Base-by-base conservation (phyloP, 2,329 filamentous ascomycete genomes). In the Cladosporium halotolerans region DNA sequence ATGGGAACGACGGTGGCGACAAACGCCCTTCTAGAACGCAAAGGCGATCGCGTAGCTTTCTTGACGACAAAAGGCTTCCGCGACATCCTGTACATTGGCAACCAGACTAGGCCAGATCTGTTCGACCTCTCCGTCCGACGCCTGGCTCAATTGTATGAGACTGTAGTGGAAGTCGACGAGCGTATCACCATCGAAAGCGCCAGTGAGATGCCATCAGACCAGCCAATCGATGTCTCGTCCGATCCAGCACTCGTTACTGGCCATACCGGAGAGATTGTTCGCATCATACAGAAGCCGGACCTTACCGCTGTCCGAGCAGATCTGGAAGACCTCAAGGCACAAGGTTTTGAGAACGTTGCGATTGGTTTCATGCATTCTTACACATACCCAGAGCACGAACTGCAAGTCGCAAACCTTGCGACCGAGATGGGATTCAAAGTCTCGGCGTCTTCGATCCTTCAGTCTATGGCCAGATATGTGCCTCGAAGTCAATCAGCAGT, bases 171-270 rank as follows among this genome's bases (percentile, higher is more conserved):
- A 45, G 41, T 65, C 3, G 60, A 63, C 9, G 62, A 65, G 53
- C 54, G 63, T 10, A 52, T 60, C 9, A 70, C 67, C 3, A 60
- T 70, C 31, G 70, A 70, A 55, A 66, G 62, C 39, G 48, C 56
- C 18, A 62, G 60, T 57, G 51, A 50, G 38, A 40, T 47, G 32
- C 50, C 51, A 11, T 45, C 55, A n/a, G 52, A 54, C 14, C 10
- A 52, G 6, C 41, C 56, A 47, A 42, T 57, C 10, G 53, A 60
- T 10, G 28, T 65, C 13, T 54, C 11, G 53, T 40, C 32, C n/a
- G 70, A 76, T 44, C 73, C 74, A 0, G 76, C 82, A 14, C 66
- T 89, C 9, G 54, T 60, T 1, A 57, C 50, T n/a, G 62, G 60
- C 1, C 49, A 62, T n/a, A 65, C 61, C 38, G 64, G 65, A 28